Evolutionary conservation across 75 land plant genomes (phyloP).

Genomic region (Selaginella moellendorffii): DNA sequence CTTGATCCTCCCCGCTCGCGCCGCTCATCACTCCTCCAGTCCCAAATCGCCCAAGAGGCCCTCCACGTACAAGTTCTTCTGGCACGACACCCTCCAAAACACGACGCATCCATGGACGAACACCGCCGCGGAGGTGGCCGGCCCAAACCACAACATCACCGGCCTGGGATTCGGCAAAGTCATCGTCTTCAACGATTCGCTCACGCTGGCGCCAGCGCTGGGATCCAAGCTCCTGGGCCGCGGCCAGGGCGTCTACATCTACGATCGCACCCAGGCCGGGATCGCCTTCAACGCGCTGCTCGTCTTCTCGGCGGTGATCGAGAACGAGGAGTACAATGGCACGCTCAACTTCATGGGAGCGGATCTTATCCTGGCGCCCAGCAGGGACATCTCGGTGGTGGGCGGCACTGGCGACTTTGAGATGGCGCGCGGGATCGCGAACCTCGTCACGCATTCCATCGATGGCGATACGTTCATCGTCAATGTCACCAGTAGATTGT

Average conservation of each 20-base stretch:
- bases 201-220: background rate
- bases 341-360: constrained; percentile 4
- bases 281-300: constrained; percentile 3
- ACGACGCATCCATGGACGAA: background rate
- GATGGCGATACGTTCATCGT: background rate
- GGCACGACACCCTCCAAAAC: constrained; percentile 4
- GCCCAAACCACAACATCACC: background rate
- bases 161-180: background rate
- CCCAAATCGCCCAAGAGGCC: too few relatives aligned
- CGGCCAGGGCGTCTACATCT: background rate
- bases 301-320: constrained; percentile 4
- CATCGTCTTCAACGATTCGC: constrained; percentile 4
- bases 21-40: too few relatives aligned
- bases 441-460: background rate
- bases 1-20: too few relatives aligned
- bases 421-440: constrained; percentile 3
- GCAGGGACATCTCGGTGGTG: background rate
- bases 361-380: background rate
- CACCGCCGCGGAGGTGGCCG: background rate
- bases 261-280: background rate
- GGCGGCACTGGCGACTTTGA: constrained; percentile 7
- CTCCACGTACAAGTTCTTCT: background rate
- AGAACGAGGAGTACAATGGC: background rate
- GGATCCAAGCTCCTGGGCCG: constrained; percentile 2
- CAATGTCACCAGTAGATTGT: background rate